Evolutionary conservation across 306 rosid species (phyloP), one percentile per base, ranked within the genome.

Genomic region (Biancaea sappan): DNA sequence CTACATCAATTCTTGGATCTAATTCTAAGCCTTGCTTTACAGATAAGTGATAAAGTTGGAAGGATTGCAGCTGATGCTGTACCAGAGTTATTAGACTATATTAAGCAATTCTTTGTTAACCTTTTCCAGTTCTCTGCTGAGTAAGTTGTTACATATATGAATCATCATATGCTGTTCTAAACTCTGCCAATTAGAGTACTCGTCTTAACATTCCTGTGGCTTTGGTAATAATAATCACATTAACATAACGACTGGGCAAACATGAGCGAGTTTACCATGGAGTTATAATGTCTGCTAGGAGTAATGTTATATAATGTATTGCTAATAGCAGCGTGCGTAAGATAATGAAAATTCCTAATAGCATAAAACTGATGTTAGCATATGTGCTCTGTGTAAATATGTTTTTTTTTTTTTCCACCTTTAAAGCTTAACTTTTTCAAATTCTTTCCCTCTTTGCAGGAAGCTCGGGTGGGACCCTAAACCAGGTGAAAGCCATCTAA

Each of bases 401-500:
- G 18, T 72, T 71, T 69, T 84, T 79, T 84, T 37, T 37, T 78
- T 67, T 71, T 86, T 61, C 59, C n/a, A n/a, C n/a, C n/a, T n/a
- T 85, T 44, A 82, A 80, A 86, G 84, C 79, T 68, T 47, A 37
- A 66, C 19, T 46, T 62, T 52, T 71, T 24, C 60, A 24, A 69
- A 46, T 58, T 51, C 63, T 29, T 25, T 50, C 43, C 25, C 29
- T 22, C n/a, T 62, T 64, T n/a, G n/a, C 82, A 94, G 98, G 89
- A 89, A 73, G 86, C 97, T 94, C 77, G 97, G 98, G 71, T 94
- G 98, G 98, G 94, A 94, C 10, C 87, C 98, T 46, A 91, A 88
- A 81, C 83, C 80, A 9, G 77, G 74, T 73, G 84, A 85, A 71
- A 79, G 82, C 72, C 84, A 80, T 81, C 83, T 90, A 56, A 91